Base-by-base conservation (phyloP, 306 rosid genomes). In the Sechiopsis laciniata region DNA sequence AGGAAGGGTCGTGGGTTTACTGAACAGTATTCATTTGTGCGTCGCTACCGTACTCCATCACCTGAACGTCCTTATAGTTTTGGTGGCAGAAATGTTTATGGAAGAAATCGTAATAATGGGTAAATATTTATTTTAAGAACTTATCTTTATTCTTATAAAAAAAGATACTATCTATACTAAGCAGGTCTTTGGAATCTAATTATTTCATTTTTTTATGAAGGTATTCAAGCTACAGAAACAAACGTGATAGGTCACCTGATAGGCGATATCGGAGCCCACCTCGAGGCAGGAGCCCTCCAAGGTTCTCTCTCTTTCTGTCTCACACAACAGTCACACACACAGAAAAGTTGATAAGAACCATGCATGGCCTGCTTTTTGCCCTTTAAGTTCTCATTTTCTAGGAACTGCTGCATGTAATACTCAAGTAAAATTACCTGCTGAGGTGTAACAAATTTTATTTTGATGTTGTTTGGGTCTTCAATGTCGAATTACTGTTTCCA, bases 1-100 rank as follows among this genome's bases (percentile, higher is more conserved):
- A 89, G 95, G 72, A 95, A 91, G 87, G 99, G 99, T 13, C 97
- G 99, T 32, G 99, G 99, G 77, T 95, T 95, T 79, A 95, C 96
- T 59, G 95, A 91, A 37, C 96, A 87, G 66, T 95, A 81, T 78
- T 84, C 96, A 15, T 95, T 83, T 84, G 97, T 90, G 56, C 96
- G 97, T 65, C 88, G 81, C 59, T 95, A 95, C 71, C 91, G 97
- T 10, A 95, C 96, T 83, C 99, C 99, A 58, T 91, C 97, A 65
- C 97, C 99, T 9, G 92, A 82, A 74, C 81, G 54, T 35, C 89
- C 91, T 20, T 85, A 61, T 6, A 77, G 75, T 58, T 26, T 82
- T 78, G 84, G 87, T 70, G 91, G 89, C 63, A 79, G 90, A 83
- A 86, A 86, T 74, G 58, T 80, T 55, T 77, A 74, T 16, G 86